Evolutionary conservation across 1,139 yeast species (phyloP).

Genomic region (Kodamaea suecica): DNA sequence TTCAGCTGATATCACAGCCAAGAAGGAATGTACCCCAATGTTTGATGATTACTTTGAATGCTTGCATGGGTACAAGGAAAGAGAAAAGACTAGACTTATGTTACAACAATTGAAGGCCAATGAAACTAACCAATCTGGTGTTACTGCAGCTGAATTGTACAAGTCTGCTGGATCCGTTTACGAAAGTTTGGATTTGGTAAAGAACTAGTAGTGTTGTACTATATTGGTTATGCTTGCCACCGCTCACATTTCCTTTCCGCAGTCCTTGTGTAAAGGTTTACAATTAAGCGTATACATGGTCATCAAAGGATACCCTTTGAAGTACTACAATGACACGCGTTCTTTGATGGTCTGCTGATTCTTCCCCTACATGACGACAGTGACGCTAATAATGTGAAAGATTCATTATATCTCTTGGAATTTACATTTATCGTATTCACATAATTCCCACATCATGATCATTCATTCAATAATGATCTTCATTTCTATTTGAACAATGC

Average conservation of each 20-base stretch:
- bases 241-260: too few relatives aligned
- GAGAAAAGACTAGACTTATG: slow-evolving; percentile 47
- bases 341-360: too few relatives aligned
- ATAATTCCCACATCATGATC: neutral
- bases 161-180: slow-evolving; percentile 43
- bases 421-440: too few relatives aligned
- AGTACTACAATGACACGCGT: too few relatives aligned
- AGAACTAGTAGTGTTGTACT: slow-evolving; percentile 14
- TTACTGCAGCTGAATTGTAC: slow-evolving; percentile 44
- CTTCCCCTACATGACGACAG: too few relatives aligned
- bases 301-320: too few relatives aligned
- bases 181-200: slow-evolving; percentile 46
- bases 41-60: slow-evolving; percentile 50
- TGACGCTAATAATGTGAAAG: too few relatives aligned
- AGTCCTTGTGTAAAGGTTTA: too few relatives aligned
- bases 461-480: neutral
- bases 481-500: too few relatives aligned
- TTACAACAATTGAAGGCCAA: slow-evolving; percentile 47
- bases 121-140: slow-evolving; percentile 38
- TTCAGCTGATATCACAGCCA: slow-evolving; percentile 42
- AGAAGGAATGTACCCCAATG: slow-evolving; percentile 44
- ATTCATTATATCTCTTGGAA: too few relatives aligned
- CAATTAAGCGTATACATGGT: too few relatives aligned
- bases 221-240: too few relatives aligned
- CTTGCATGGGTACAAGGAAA: slow-evolving; percentile 48